Base-by-base conservation (phyloP, 805 yeast species). In the Metschnikowia lachancei region DNA sequence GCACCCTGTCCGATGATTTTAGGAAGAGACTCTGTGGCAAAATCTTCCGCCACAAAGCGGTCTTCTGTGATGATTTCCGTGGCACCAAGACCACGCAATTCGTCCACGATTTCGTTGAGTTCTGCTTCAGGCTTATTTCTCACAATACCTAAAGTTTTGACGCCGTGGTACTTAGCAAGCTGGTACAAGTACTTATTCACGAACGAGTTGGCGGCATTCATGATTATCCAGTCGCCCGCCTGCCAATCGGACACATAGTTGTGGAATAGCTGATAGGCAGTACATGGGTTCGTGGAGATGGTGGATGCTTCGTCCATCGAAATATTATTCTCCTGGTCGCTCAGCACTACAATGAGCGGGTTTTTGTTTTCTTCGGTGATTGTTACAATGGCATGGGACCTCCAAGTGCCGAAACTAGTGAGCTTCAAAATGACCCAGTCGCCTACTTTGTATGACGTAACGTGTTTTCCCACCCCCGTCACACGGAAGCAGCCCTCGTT, bases 401-500 rank as follows among this genome's bases (percentile, higher is more conserved):
- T 43, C 63, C 63, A 59, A 9, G 62, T 56, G 13, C 63, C 63
- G 30, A 59, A 59, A 17, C 59, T 45, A 26, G 57, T 45, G 35
- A 41, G 44, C 33, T 36, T 48, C 19, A 59, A 54, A 32, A 59
- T 49, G 13, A 57, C 55, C 53, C 59, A 52, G 38, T 58, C 60
- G 7, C 62, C 97, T 1, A 70, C 67, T 37, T 70, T 56, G 42
- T 87, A 70, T 6, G 61, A 57, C 3, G 54, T 49, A 9, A 81
- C 86, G 13, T 65, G 58, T 9, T 74, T 54, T 17, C 96, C 96
- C 9, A 79, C 77, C 44, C 82, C 80, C n/a, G 87, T 61, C n/a
- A 92, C 83, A 61, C 88, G 85, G 61, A 87, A 91, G 10, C 88
- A 77, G 18, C 97, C 98, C 67, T 92, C 99, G 63, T 94, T 94